Base-by-base conservation (phyloP, 805 yeast genomes). In the Barnettozyma salicaria region DNA sequence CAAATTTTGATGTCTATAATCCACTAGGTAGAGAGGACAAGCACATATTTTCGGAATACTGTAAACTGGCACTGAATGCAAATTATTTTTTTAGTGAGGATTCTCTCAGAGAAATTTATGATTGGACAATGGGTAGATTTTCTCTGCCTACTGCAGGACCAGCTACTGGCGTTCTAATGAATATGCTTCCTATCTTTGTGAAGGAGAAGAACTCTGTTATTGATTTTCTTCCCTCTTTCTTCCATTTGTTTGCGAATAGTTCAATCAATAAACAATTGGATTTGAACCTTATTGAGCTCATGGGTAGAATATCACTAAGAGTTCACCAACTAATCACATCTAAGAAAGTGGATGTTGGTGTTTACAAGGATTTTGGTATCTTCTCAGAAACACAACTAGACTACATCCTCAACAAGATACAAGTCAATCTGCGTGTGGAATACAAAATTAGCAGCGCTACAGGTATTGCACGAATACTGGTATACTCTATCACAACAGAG, bases 221-320 rank as follows among this genome's bases (percentile, higher is more conserved):
- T 20, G 71, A 76, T 43, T 77, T 79, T 46, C 54, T 85, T 20
- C 78, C 89, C 0, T 60, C 85, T 2, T 53, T 86, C 7, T 84
- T 85, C 47, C 77, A 83, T 42, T 60, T 84, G 30, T 87, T 96
- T 95, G 54, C 72, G 3, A 65, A 77, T 42, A 59, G 76, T 28
- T 59, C 70, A 47, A 59, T 67, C 41, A 56, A 67, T 46, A 53
- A 68, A 27, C 66, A 74, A 13, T 61, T 76, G 23, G 95, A 85
- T 47, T 65, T 78, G 7, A 80, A 78, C 46, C 48, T 85, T 39
- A 67, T 86, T 9, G 76, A 80, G 12, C 61, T 84, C 13, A 56
- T 86, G 40, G 83, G 90, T 6, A 68, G 74, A 19, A 61, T 80
- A 7, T 68, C 85, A 1, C 70, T 71, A 49, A 61, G 67, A 24